Evolutionary conservation across 2,329 filamentous ascomycete species (phyloP), one percentile per base, ranked within the genome.

Genomic region (Pseudocercospora pini-densiflorae): DNA sequence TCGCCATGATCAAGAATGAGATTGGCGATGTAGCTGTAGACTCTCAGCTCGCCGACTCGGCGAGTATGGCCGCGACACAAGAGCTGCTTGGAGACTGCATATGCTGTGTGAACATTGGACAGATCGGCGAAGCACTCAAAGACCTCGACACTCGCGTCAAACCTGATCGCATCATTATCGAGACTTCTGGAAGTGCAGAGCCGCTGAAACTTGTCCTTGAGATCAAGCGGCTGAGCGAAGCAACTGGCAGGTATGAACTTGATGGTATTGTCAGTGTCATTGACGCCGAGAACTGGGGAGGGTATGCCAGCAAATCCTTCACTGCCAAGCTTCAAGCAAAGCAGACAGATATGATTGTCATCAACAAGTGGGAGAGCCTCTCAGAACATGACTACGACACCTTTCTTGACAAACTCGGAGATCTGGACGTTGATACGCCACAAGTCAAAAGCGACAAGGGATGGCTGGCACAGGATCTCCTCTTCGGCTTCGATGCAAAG

Each of bases 21-120:
- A 98, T 97, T 79, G 95, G 95, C 77, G 94, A 98, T 78, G 82
- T 99, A 49, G 94, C 93, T 40, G 86, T 99, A 77, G 95, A 99
- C 83, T 95, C 92, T 1, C 92, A 97, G 78, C 90, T 99, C 31
- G 94, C 95, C 16, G 86, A 91, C 0, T 91, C 91, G 14, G 88
- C 88, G 59, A 89, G 94, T 69, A 93, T 99, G 72, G 90, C 92
- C 0, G 94, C 93, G 63, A 94, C 97, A 4, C 91, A 92, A 74
- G 95, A 99, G 80, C 86, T 99, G 0, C 89, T 99, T 62, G 97
- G 97, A 78, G 95, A 94, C 71, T 98, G 95, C 82, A 98, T 99
- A 80, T 99, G 95, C 87, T 99, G 95, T 83, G 98, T 98, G 78
- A 90, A 98, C 27, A 94, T 99, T 67, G 95, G 95, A 16, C 92